phyloP scores from a whole-genome alignment of 2,329 filamentous ascomycete species.

The Dactylellina sp. region DNA sequence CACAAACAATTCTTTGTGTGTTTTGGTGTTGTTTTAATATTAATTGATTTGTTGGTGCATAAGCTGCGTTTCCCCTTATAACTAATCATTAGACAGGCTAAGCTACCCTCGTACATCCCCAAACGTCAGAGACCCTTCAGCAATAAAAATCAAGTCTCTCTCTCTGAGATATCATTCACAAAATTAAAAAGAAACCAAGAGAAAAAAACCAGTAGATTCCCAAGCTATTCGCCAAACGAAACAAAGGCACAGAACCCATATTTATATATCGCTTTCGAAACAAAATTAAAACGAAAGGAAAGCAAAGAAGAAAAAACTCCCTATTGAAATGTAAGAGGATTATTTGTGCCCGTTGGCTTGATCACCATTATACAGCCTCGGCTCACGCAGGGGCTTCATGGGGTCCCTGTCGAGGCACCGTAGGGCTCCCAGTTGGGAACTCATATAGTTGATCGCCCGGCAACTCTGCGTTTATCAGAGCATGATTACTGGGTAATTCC shows the following conservation, averaged over 20 bases:
- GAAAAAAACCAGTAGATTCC: not conserved
- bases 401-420: no score
- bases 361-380: no score
- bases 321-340: no score
- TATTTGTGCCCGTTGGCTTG: not conserved
- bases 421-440: slow-evolving; percentile 3
- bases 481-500: slow-evolving; percentile 28
- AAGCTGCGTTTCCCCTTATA: not conserved
- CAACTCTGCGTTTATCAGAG: slow-evolving; percentile 9
- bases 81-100: no score
- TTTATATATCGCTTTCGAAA: not conserved
- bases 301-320: no score
- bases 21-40: slow-evolving; percentile 12
- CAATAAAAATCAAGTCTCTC: no score
- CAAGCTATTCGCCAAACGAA: not conserved
- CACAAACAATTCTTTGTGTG: no score
- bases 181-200: not conserved
- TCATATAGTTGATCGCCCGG: slow-evolving; percentile 17
- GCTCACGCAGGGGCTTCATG: not conserved
- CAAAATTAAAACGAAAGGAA: not conserved
- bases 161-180: not conserved
- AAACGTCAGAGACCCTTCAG: no score
- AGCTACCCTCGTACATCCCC: no score
- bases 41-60: slow-evolving; percentile 3
- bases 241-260: not conserved